phyloP scores from a whole-genome alignment of 1,284 basidiomycete genomes.

The Inonotus obliquus region DNA sequence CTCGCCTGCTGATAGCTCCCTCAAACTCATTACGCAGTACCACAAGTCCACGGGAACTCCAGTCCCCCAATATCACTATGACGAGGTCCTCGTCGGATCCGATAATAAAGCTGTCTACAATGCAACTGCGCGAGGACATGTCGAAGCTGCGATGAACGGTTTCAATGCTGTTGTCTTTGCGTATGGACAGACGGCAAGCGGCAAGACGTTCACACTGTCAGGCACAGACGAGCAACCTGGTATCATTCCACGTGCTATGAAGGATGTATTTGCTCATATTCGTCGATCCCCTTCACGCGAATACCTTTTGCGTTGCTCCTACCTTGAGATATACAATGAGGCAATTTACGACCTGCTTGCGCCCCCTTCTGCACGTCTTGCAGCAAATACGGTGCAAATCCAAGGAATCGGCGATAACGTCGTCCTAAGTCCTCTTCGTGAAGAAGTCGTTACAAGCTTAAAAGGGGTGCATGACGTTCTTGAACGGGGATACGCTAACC shows the following conservation, averaged over 20 bases:
- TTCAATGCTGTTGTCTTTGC: conserved; percentile 95
- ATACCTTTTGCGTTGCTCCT: conserved; percentile 90
- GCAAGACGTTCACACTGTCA: conserved; percentile 89
- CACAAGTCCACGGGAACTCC: conserved; percentile 40
- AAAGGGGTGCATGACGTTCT: conserved; percentile 84
- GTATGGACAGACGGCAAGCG: conserved; percentile 87
- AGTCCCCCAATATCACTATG: conserved; percentile 57
- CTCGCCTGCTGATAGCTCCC: conserved; percentile 33
- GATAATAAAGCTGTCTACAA: conserved; percentile 86
- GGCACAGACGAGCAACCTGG: conserved; percentile 85
- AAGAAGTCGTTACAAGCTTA: conserved; percentile 89
- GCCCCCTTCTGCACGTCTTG: conserved; percentile 50
- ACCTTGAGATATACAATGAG: conserved; percentile 98
- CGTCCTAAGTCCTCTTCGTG: conserved; percentile 70
- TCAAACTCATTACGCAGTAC: conserved; percentile 56
- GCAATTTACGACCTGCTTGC: conserved; percentile 83
- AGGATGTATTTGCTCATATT: conserved; percentile 78
- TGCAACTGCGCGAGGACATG: conserved; percentile 80
- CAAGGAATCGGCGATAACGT: conserved; percentile 57
- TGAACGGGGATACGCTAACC: conserved; percentile 79
- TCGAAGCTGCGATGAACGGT: conserved; percentile 92
- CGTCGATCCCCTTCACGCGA: conserved; percentile 72
- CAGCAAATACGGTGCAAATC: conserved; percentile 63
- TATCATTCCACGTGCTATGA: conserved; percentile 91
- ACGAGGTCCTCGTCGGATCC: conserved; percentile 76